phyloP scores from a whole-genome alignment of 2,329 filamentous ascomycete species.

The Trichoderma guizhouense region DNA sequence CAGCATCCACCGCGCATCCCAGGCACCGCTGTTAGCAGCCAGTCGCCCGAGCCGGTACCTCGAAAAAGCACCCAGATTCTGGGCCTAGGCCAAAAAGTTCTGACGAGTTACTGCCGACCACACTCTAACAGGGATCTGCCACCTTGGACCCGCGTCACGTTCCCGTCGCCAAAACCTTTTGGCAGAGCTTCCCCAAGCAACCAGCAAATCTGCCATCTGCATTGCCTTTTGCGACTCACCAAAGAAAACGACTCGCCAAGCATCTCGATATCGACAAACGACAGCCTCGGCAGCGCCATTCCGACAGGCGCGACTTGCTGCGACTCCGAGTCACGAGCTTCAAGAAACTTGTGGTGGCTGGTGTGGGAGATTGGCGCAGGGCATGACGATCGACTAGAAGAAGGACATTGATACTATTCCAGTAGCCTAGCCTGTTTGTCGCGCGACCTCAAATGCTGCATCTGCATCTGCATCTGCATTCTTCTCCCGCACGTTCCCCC shows the following conservation, averaged over 20 bases:
- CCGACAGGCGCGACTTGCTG: not conserved
- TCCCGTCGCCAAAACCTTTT: conserved; percentile 20
- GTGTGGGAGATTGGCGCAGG: conserved; percentile 23
- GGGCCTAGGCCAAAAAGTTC: not conserved
- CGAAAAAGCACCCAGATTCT: not conserved
- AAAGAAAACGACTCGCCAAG: not conserved
- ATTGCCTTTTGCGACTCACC: not conserved
- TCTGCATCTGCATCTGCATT: not conserved
- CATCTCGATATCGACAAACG: not conserved
- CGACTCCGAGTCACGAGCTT: not conserved
- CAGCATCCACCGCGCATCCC: not conserved
- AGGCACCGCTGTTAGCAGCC: not conserved
- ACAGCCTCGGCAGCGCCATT: not conserved
- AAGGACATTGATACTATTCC: conserved; percentile 19
- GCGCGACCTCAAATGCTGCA: conserved; percentile 27
- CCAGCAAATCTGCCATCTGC: not conserved
- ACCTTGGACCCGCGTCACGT: conserved; percentile 19
- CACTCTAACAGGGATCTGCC: conserved; percentile 9
- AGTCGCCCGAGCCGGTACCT: not conserved
- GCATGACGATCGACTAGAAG: conserved; percentile 27
- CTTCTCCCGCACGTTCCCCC: conserved; percentile 5
- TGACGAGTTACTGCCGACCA: not conserved
- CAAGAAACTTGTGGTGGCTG: conserved; percentile 4
- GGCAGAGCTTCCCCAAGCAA: not conserved
- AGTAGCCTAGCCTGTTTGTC: conserved; percentile 30